These are phyloP conservation scores for Colletotrichum orbiculare DNA, from an alignment of 2,329 filamentous ascomycete species.

Conservation along the genomic window DNA sequence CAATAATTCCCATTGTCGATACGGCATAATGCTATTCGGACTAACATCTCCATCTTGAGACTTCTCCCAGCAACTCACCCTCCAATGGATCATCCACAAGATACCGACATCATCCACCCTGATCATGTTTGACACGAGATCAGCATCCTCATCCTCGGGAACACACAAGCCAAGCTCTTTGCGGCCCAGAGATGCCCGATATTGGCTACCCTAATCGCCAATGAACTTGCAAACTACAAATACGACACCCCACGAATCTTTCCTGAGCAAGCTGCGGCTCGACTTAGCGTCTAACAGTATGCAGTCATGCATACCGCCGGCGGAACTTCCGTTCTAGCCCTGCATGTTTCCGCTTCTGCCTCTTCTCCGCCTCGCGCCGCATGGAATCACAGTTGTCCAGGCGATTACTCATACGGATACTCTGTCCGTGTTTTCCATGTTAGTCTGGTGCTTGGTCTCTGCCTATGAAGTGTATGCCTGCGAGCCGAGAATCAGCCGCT, in stretches of 20 bases:
- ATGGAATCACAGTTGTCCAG: no score
- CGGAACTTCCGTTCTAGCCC: constrained; percentile 2
- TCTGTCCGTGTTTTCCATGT: neutral
- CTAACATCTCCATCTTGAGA: constrained; percentile 2
- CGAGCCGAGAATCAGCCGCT: neutral
- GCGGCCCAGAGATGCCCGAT: constrained; percentile 5
- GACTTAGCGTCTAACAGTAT: neutral
- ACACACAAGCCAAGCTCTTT: neutral
- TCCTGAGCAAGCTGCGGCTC: constrained; percentile 32
- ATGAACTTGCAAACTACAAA: no score
- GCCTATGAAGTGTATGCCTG: neutral
- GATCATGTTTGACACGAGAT: constrained; percentile 1
- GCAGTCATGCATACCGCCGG: neutral
- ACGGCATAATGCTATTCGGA: constrained; percentile 3
- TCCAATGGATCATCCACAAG: neutral
- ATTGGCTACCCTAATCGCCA: neutral
- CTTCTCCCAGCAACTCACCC: neutral
- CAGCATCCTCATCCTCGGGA: constrained; percentile 6
- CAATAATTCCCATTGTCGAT: neutral
- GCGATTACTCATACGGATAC: no score
- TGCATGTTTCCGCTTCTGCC: neutral
- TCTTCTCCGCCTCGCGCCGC: neutral
- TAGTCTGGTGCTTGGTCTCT: no score
- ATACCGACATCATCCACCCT: neutral
- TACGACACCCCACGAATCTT: neutral